Evolutionary conservation across 352 stramenopile genomes (phyloP).

Genomic region (Phytophthora podocarpi): DNA sequence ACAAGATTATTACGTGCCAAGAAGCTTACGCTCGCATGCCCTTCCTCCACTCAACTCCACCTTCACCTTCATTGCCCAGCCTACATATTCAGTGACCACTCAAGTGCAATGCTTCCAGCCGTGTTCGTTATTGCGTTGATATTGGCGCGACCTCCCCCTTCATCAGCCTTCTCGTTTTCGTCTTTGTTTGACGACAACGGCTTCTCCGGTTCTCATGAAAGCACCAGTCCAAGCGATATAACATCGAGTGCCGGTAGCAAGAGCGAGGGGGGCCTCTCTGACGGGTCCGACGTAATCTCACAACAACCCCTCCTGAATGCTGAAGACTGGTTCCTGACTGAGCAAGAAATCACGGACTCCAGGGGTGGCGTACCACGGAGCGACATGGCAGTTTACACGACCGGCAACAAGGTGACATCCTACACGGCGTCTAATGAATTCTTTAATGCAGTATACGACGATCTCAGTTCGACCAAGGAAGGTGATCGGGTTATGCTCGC

Average conservation of each 20-base stretch:
- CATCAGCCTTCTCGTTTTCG: slow-evolving; percentile 12
- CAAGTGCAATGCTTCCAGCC: not conserved
- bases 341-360: not conserved
- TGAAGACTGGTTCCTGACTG: not conserved
- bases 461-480: slow-evolving; percentile 32
- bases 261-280: not conserved
- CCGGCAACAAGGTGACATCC: slow-evolving; percentile 40
- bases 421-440: slow-evolving; percentile 44
- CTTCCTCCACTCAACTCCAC: too few relatives aligned
- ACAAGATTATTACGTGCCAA: too few relatives aligned
- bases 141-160: not conserved
- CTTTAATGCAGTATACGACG: slow-evolving; percentile 38
- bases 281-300: not conserved
- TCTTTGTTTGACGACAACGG: not conserved
- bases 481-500: slow-evolving; percentile 36
- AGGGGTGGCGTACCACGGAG: slow-evolving; percentile 16
- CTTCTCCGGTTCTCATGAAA: too few relatives aligned
- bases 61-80: too few relatives aligned
- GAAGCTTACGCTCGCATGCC: too few relatives aligned
- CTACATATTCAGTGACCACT: too few relatives aligned
- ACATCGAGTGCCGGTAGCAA: too few relatives aligned
- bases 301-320: not conserved
- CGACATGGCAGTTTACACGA: slow-evolving; percentile 30
- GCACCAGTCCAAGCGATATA: too few relatives aligned
- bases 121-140: slow-evolving; percentile 3